phyloP scores from a whole-genome alignment of 1,284 basidiomycete genomes.

The Rhodotorula sp. region DNA sequence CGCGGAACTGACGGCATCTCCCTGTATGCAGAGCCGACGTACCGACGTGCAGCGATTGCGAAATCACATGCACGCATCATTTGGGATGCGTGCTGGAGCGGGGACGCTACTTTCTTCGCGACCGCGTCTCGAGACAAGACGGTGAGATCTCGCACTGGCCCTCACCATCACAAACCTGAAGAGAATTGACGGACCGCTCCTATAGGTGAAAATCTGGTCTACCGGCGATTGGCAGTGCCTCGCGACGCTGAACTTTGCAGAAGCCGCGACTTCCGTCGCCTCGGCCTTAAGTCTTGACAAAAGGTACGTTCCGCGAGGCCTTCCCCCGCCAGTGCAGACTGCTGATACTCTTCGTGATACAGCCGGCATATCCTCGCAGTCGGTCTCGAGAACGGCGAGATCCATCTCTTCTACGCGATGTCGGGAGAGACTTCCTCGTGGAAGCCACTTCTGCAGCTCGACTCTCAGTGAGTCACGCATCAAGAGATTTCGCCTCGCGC shows the following conservation, averaged over 20 bases:
- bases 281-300: background rate
- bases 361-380: constrained; percentile 47
- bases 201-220: constrained; percentile 34
- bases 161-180: background rate
- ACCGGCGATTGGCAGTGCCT: constrained; percentile 12
- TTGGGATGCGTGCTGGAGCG: constrained; percentile 87
- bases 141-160: constrained; percentile 53
- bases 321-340: too few relatives aligned
- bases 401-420: constrained; percentile 45
- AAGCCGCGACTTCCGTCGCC: constrained; percentile 50
- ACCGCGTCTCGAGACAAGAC: constrained; percentile 95
- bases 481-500: too few relatives aligned
- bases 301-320: background rate
- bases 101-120: constrained; percentile 71
- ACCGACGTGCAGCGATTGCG: constrained; percentile 62
- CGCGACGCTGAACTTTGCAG: constrained; percentile 48
- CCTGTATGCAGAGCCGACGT: constrained; percentile 51
- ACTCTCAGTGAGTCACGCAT: constrained; percentile 13
- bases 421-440: constrained; percentile 35
- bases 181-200: background rate
- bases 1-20: background rate
- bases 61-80: constrained; percentile 90
- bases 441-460: constrained; percentile 18
- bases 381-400: constrained; percentile 50
- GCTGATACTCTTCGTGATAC: background rate